Evolutionary conservation across 305 asterid species (phyloP).

Genomic region (Withania somnifera): DNA sequence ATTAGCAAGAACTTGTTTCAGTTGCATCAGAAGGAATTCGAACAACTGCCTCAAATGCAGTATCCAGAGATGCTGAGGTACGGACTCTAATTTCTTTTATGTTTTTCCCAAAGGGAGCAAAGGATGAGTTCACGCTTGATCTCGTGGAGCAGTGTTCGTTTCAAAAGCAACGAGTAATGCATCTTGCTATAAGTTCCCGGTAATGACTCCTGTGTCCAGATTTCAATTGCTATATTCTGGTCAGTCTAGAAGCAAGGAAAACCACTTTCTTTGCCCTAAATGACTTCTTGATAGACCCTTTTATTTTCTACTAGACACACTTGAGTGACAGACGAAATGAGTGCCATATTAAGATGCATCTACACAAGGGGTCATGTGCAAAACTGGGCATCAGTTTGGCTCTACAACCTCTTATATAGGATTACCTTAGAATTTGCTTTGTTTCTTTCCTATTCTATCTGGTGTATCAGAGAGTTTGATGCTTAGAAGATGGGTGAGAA

Average conservation of each 20-base stretch:
- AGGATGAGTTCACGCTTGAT: constrained; percentile 94
- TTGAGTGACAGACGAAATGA: not conserved
- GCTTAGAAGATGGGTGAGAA: too few species aligned
- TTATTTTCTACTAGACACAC: not conserved
- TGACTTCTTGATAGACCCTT: not conserved
- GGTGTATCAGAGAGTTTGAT: not conserved
- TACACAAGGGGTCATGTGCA: not conserved
- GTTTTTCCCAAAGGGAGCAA: constrained; percentile 55
- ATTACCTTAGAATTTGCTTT: not conserved
- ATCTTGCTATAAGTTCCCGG: constrained; percentile 89
- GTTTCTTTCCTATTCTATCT: not conserved
- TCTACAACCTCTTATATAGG: not conserved
- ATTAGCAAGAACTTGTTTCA: too few species aligned
- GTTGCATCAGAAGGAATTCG: too few species aligned
- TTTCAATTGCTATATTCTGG: not conserved
- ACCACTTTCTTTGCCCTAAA: not conserved
- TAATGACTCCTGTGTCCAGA: constrained; percentile 12
- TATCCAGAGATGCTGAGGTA: not conserved
- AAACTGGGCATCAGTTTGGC: not conserved
- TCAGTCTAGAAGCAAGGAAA: not conserved
- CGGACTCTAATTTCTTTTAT: not conserved
- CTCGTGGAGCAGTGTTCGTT: constrained; percentile 98
- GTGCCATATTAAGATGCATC: not conserved
- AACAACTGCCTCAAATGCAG: too few species aligned
- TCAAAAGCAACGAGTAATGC: constrained; percentile 94